Conservation (phyloP, 2,329 filamentous ascomycete species). For the Aspergillus pseudoglaucus region DNA sequence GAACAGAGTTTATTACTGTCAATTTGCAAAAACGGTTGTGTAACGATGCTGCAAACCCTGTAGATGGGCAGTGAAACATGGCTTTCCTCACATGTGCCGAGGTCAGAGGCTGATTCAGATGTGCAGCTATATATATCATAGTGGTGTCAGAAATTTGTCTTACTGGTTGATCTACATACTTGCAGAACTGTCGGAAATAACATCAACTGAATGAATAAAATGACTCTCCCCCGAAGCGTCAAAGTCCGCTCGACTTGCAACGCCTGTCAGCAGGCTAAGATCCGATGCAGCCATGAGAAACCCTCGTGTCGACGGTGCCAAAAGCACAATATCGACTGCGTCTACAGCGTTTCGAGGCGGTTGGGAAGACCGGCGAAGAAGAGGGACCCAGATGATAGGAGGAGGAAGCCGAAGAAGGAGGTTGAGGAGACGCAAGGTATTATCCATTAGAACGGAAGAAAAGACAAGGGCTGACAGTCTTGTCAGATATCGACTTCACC, state of each 20-base stretch:
- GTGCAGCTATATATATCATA: too few species aligned
- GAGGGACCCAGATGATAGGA: conserved; percentile 8
- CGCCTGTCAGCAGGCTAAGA: conserved; percentile 34
- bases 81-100: too few species aligned
- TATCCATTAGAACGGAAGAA: background rate
- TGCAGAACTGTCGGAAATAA: conserved; percentile 1
- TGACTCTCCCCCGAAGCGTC: conserved; percentile 23
- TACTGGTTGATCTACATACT: background rate
- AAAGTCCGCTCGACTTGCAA: conserved; percentile 34
- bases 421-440: background rate
- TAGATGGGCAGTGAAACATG: too few species aligned
- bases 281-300: conserved; percentile 32
- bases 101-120: too few species aligned
- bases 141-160: too few species aligned
- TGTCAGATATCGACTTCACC: conserved; percentile 17
- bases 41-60: too few species aligned
- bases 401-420: background rate
- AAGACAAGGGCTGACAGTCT: background rate
- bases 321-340: conserved; percentile 28
- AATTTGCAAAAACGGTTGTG: too few species aligned
- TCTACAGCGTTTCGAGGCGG: conserved; percentile 31
- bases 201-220: background rate
- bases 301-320: conserved; percentile 29
- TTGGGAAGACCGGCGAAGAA: conserved; percentile 30
- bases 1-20: too few species aligned